Conservation (phyloP, 139 green algal species). For the Tetraselmis striata region DNA sequence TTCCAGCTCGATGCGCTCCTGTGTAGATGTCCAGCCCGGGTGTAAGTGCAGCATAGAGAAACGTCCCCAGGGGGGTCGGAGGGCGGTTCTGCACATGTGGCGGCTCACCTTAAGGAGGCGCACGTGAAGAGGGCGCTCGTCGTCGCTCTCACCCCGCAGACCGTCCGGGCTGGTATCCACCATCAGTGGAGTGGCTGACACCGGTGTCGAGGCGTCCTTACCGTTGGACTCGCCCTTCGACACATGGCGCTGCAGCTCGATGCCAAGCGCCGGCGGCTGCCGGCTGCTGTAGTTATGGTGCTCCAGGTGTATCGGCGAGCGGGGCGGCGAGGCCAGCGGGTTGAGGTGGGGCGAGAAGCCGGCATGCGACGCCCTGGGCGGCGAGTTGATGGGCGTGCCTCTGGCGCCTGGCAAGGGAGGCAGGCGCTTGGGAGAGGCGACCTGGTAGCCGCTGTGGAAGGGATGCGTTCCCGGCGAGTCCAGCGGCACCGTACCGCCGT, state of each 20-base stretch:
- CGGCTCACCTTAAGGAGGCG: not conserved
- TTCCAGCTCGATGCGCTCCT: not conserved
- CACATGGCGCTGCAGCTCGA: not conserved
- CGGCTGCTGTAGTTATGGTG: not conserved
- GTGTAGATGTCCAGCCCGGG: not conserved
- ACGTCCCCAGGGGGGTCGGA: not conserved
- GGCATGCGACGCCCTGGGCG: too few relatives aligned
- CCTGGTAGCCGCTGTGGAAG: not conserved
- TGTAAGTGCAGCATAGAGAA: not conserved
- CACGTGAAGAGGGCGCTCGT: not conserved
- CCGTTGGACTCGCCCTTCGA: not conserved
- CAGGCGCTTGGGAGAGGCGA: not conserved
- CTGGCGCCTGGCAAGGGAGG: not conserved
- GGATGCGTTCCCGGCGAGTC: too few relatives aligned
- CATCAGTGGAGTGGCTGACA: not conserved
- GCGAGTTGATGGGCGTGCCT: not conserved
- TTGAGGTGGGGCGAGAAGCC: not conserved
- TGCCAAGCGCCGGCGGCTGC: not conserved
- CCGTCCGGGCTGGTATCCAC: not conserved
- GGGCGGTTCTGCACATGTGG: not conserved
- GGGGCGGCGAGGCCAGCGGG: not conserved
- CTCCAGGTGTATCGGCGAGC: not conserved
- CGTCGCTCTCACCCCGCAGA: not conserved
- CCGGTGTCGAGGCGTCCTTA: not conserved
- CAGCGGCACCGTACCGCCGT: too few relatives aligned